A percentile compares a stretch with the other conserved stretches of the same genome.
Conservation (phyloP, 768 basidiomycete genomes). For the Lenzites betulinus region DNA sequence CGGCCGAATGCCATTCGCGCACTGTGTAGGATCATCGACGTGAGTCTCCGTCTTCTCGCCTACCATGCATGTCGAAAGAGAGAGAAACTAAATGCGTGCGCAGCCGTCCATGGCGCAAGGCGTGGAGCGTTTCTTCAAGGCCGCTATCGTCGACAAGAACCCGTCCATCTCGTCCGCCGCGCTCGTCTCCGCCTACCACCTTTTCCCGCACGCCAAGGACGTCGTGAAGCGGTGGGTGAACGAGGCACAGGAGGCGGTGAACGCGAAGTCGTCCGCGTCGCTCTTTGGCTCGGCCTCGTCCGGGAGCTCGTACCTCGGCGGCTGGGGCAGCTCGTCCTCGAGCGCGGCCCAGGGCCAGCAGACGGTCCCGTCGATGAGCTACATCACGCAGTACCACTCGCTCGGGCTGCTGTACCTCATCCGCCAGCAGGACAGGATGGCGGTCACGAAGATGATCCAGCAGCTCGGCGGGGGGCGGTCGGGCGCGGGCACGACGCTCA, state of each 20-base stretch:
- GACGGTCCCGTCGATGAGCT: conserved; percentile 83
- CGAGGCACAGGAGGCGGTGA: conserved; percentile 96
- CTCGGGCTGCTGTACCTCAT: conserved; percentile 92
- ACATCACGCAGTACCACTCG: conserved; percentile 96
- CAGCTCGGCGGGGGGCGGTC: conserved; percentile 90
- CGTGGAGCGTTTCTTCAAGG: conserved; percentile 98
- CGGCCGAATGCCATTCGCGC: conserved; percentile 97
- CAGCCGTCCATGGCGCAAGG: conserved; percentile 99
- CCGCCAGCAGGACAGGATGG: conserved; percentile 98
- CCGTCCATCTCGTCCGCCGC: conserved; percentile 95
- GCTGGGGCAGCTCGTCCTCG: conserved; percentile 64
- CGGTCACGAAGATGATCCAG: conserved; percentile 98
- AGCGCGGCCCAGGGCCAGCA: conserved; percentile 61
- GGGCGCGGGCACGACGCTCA: conserved; percentile 79
- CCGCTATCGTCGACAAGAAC: conserved; percentile 96
- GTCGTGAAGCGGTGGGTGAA: conserved; percentile 99
- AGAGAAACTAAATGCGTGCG: conserved; percentile 6
- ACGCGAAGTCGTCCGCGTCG: conserved; percentile 74
- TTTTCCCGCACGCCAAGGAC: conserved; percentile 90
- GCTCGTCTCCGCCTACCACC: conserved; percentile 95
- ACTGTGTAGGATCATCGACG: conserved; percentile 95
- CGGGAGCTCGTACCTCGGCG: conserved; percentile 66
- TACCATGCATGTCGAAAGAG: not conserved
- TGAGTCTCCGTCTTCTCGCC: conserved; percentile 47
- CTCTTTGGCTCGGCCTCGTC: conserved; percentile 55